Base-by-base conservation (phyloP, 768 basidiomycete species). In the Russula sp. region DNA sequence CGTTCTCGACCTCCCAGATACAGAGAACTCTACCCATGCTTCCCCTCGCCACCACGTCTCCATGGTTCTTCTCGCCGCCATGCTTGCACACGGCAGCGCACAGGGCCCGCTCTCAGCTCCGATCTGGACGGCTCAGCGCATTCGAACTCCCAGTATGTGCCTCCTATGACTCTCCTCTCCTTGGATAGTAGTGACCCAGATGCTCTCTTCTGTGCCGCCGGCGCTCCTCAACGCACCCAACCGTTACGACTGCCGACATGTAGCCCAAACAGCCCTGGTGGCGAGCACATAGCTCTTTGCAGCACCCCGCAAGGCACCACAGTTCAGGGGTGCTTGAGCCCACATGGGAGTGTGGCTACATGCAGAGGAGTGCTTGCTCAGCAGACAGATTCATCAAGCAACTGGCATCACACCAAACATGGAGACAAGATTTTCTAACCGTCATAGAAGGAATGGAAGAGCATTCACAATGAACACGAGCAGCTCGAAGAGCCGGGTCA, bases 251-350 rank as follows among this genome's bases (percentile, higher is more conserved):
- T 52, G 3, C 50, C 61, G 53, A 41, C 46, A 45, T 56, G 20
- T 45, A 7, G 18, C 61, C 29, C 58, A 29, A 49, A 42, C 46
- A 59, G 55, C 39, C 50, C 56, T 48, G 64, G 53, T 39, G 20
- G 51, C 64, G 64, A 65, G 64, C 55, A 54, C 51, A 46, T 39
- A 55, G 50, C 64, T 65, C 61, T 65, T 65, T 65, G 64, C 45
- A 38, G 52, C 56, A 57, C 56, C 64, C 61, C 64, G 22, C 41
- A 16, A 34, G 61, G 56, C 34, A 52, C 36, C 35, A 38, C 64
- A 63, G 58, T 48, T 54, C 64, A 48, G 20, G 22, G n/a, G 5
- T 18, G 51, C 38, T 32, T 16, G 38, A 41, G 64, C 29, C 35
- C 22, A 46, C 32, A 36, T 58, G 36, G 22, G 52, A 53, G 56